These are phyloP conservation scores for Neonectria punicea DNA, from an alignment of 2,329 filamentous ascomycete genomes.

Conservation along the genomic window DNA sequence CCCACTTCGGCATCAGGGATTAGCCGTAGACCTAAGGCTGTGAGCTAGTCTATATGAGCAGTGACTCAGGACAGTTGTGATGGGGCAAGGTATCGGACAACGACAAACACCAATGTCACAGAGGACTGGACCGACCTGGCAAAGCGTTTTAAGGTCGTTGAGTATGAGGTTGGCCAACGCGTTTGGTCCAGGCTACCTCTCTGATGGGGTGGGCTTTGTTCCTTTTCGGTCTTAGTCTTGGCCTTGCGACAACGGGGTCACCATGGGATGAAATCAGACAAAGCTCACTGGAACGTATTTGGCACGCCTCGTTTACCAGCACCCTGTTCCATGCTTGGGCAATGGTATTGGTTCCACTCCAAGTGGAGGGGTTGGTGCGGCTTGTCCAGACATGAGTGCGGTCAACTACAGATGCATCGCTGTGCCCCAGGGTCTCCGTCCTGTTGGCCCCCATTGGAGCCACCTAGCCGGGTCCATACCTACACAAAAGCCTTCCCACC, in stretches of 20 bases:
- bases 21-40: slow-evolving; percentile 27
- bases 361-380: slow-evolving; percentile 41
- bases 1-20: slow-evolving; percentile 35
- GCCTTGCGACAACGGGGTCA: slow-evolving; percentile 16
- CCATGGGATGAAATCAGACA: slow-evolving; percentile 27
- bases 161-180: slow-evolving; percentile 8
- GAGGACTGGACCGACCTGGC: not conserved
- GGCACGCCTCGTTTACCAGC: slow-evolving; percentile 29
- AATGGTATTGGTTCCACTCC: slow-evolving; percentile 40
- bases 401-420: slow-evolving; percentile 37
- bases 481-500: slow-evolving; percentile 34
- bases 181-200: slow-evolving; percentile 9
- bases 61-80: slow-evolving; percentile 25
- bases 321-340: slow-evolving; percentile 36
- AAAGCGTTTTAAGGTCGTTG: not conserved
- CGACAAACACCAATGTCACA: slow-evolving; percentile 1
- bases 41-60: slow-evolving; percentile 29
- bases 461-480: slow-evolving; percentile 27
- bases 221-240: slow-evolving; percentile 6
- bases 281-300: slow-evolving; percentile 29
- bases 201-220: slow-evolving; percentile 13
- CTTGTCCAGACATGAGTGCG: slow-evolving; percentile 38
- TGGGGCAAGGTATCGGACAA: slow-evolving; percentile 4
- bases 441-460: slow-evolving; percentile 31
- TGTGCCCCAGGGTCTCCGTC: slow-evolving; percentile 34